Conservation (phyloP, 2,329 filamentous ascomycete genomes). For the Epichloe scottii region DNA sequence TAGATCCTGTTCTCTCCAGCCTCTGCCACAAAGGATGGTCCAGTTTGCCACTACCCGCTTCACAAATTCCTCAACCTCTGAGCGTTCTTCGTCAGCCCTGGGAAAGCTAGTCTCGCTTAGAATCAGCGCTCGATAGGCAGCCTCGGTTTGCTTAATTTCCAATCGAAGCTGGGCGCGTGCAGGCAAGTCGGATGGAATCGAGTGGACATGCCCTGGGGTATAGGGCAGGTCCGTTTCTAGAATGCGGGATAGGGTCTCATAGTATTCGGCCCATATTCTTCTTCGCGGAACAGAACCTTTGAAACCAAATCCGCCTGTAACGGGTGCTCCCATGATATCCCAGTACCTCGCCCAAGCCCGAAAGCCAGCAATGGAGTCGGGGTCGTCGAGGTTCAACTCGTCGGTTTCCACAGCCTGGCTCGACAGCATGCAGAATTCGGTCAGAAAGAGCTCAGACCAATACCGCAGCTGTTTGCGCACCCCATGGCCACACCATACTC, state of each 20-base stretch:
- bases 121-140: slow-evolving; percentile 66
- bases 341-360: slow-evolving; percentile 62
- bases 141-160: slow-evolving; percentile 70
- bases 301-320: slow-evolving; percentile 44
- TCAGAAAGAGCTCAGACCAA: slow-evolving; percentile 70
- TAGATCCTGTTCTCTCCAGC: slow-evolving; percentile 70
- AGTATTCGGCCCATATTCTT: slow-evolving; percentile 76
- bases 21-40: slow-evolving; percentile 64
- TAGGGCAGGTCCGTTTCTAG: slow-evolving; percentile 55
- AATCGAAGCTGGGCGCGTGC: slow-evolving; percentile 52
- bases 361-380: slow-evolving; percentile 43
- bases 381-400: slow-evolving; percentile 36
- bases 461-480: slow-evolving; percentile 54
- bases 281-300: slow-evolving; percentile 48
- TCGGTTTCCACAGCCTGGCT: slow-evolving; percentile 44
- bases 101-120: slow-evolving; percentile 74
- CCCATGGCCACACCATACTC: slow-evolving; percentile 35
- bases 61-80: slow-evolving; percentile 72
- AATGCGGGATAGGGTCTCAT: slow-evolving; percentile 64
- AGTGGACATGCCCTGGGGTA: slow-evolving; percentile 32
- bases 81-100: slow-evolving; percentile 64
- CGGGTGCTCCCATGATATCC: slow-evolving; percentile 35
- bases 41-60: slow-evolving; percentile 74
- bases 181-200: slow-evolving; percentile 35
- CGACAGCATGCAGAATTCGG: slow-evolving; percentile 59